phyloP scores from a whole-genome alignment of 345 rosid species.

The Eucalyptus shirleyi region DNA sequence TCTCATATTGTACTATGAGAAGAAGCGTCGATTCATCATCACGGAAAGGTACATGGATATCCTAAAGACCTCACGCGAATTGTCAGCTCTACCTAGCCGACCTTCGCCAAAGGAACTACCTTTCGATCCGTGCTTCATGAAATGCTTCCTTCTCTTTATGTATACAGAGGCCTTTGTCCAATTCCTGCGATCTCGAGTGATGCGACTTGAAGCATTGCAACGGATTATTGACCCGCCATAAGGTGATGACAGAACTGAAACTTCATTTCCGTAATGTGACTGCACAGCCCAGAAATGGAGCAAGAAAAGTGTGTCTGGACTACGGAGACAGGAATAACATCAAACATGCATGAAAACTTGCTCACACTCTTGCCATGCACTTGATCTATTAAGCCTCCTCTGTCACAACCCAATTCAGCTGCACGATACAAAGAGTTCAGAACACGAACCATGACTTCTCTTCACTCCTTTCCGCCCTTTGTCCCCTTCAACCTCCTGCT shows the following conservation, averaged over 20 bases:
- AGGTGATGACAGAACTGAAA: neutral
- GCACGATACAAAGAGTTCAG: neutral
- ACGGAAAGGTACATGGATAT: neutral
- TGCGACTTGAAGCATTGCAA: neutral
- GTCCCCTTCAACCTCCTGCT: conserved; percentile 1
- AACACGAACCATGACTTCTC: conserved; percentile 11
- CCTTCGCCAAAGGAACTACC: neutral
- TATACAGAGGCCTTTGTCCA: neutral
- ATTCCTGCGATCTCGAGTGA: neutral
- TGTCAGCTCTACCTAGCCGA: neutral
- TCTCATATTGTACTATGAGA: neutral
- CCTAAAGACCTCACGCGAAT: neutral
- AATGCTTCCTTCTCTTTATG: neutral
- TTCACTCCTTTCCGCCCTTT: neutral
- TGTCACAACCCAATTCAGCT: neutral
- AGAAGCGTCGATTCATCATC: neutral
- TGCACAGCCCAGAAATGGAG: neutral
- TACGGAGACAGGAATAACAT: conserved; percentile 6
- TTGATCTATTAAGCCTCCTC: conserved; percentile 8
- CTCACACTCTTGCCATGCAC: conserved; percentile 31
- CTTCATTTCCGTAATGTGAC: neutral
- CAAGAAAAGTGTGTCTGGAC: conserved; percentile 13
- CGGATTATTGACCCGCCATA: neutral
- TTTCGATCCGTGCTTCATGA: neutral
- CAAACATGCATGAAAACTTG: conserved; percentile 33